Base-by-base conservation (phyloP, 345 rosid genomes). In the Noccaea caerulescens region DNA sequence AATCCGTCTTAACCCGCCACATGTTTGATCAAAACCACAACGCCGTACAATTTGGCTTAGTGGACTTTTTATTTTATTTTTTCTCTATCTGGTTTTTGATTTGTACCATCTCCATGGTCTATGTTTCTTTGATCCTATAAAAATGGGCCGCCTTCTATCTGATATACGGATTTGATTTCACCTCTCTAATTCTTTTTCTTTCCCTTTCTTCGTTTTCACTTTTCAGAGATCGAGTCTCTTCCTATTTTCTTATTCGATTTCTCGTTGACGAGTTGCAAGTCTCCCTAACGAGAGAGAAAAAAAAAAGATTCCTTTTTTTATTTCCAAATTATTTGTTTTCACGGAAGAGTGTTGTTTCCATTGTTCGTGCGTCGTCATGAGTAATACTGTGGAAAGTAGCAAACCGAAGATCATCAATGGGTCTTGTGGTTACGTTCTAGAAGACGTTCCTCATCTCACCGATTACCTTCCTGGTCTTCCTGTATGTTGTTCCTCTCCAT, bases 401-500 rank as follows among this genome's bases (percentile, higher is more conserved):
- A 69, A 76, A 33, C 76, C 76, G n/a, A 85, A 84, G 77, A 41
- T 80, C 73, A 74, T 81, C 38, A 46, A 67, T 10, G 91, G 90
- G 6, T 78, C 75, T 25, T 73, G 71, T 12, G 94, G 94, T 44
- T 90, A 81, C 75, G 79, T 86, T 10, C 87, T 90, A 25, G 83
- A 90, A 76, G 93, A 90, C 44, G 86, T 90, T 57, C 91, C 91
- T 76, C 96, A 90, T 62, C 72, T 88, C 50, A 56, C 80, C 27
- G 98, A 92, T 81, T 92, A 85, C 81, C 75, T 89, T 81, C 78
- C 82, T 1, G 72, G 56, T 81, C 91, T 92, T 58, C 79, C 85
- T 36, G 97, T 91, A 82, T n/a, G 54, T 61, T 58, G 2, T 2
- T 2, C 9, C 16, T 49, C 37, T 55, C 32, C 14, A 32, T 43